Evolutionary conservation across 768 basidiomycete species (phyloP).

Genomic region (Goffeauzyma gilvescens): DNA sequence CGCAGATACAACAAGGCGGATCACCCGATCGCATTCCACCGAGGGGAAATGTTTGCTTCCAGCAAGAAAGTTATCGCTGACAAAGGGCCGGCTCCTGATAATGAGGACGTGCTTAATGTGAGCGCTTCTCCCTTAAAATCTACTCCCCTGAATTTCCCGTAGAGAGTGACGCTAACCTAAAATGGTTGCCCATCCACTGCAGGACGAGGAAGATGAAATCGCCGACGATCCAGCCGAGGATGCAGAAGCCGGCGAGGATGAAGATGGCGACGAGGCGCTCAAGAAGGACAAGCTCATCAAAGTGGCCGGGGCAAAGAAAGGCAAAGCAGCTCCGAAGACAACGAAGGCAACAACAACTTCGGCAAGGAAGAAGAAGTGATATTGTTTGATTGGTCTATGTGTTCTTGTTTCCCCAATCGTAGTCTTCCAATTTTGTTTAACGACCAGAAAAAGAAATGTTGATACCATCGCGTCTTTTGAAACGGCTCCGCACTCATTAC

Average conservation of each 20-base stretch:
- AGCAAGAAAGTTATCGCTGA: slow-evolving; percentile 66
- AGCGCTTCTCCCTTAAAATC: slow-evolving; percentile 23
- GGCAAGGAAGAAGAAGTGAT: too few species aligned
- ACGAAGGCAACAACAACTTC: slow-evolving; percentile 2
- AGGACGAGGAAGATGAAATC: slow-evolving; percentile 31
- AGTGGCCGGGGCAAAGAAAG: slow-evolving; percentile 31
- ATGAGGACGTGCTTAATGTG: slow-evolving; percentile 79
- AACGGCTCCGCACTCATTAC: too few species aligned
- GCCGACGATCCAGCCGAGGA: slow-evolving; percentile 16
- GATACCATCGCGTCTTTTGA: too few species aligned
- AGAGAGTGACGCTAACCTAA: neutral
- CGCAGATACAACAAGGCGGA: slow-evolving; percentile 67
- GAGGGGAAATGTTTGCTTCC: slow-evolving; percentile 47
- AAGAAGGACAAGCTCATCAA: slow-evolving; percentile 46
- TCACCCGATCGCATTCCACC: slow-evolving; percentile 90
- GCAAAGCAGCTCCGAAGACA: slow-evolving; percentile 18
- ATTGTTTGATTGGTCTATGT: too few species aligned
- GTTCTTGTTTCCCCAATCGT: too few species aligned
- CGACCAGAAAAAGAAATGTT: too few species aligned
- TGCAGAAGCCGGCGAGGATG: slow-evolving; percentile 37
- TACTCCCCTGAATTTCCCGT: slow-evolving; percentile 2
- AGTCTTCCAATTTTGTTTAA: too few species aligned
- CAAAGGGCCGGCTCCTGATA: slow-evolving; percentile 55
- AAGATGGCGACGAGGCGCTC: slow-evolving; percentile 37
- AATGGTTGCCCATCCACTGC: slow-evolving; percentile 21